Evolutionary conservation across 1,139 yeast species (phyloP), one percentile per base, ranked within the genome.

Genomic region (Pichia sp.): DNA sequence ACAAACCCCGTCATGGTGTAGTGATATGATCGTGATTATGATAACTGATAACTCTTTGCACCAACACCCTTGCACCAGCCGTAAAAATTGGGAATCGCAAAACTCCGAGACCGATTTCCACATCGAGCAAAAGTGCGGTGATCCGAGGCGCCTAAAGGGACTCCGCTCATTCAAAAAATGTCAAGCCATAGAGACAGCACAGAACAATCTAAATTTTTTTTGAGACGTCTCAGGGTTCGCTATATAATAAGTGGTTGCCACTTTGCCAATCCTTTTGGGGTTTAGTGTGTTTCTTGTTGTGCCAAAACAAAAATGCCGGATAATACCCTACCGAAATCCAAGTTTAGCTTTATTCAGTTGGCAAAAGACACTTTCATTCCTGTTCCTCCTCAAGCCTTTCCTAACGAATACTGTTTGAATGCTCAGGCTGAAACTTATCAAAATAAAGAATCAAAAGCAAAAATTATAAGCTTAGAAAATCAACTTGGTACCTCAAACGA

Each of bases 341-440:
- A 41, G 13, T 42, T 42, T 11, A 42, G 28, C 13, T 10, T 51
- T 1, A 19, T 54, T 9, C 34, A 33, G 14, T 31, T 56, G 2
- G 49, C 51, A 3, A 54, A 49, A 31, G 60, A 59, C 30, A 58
- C 61, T 0, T 59, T 59, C 33, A 44, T 59, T 3, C 61, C 62
- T 1, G 52, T 58, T 8, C 48, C 55, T 0, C 60, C 59, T 22
- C 39, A 22, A 8, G 45, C 33, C 11, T 29, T 44, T 3, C 46
- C 53, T 1, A 42, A 53, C 6, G 55, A 48, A 16, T 47, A 50
- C 3, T 46, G 49, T 7, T 47, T 54, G 30, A 57, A 53, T 38
- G 58, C 53, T 7, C 60, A 57, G 25, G 49, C 55, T 19, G 58
- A 54, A 19, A 53, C 49, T 1, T 50, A 46, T 11, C 13, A 38